Percentiles rank a stretch among this genome's conserved stretches.
These are phyloP conservation scores for Galerina sulciceps DNA, from an alignment of 768 basidiomycete species.

Conservation along the genomic window DNA sequence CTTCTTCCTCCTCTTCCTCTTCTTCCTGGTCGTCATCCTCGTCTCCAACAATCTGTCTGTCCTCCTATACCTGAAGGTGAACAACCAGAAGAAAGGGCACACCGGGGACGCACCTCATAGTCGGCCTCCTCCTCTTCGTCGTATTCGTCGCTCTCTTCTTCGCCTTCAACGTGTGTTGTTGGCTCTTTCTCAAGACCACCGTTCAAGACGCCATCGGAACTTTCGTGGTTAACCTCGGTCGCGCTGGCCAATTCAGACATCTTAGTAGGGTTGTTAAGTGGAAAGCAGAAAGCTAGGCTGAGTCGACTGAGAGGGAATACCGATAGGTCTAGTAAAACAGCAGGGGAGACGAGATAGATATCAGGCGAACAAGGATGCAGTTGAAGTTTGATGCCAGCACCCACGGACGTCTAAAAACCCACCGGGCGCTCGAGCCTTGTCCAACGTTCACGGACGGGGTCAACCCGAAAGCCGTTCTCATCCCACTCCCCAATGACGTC, in stretches of 20 bases:
- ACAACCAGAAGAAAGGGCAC: not conserved
- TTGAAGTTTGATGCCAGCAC: constrained; percentile 10
- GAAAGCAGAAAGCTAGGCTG: not conserved
- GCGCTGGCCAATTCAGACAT: constrained; percentile 5
- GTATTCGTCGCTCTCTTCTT: constrained; percentile 33
- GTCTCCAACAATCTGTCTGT: constrained; percentile 22
- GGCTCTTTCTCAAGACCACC: constrained; percentile 1
- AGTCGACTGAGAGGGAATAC: not conserved
- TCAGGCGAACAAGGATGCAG: not conserved
- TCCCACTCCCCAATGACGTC: constrained; percentile 12
- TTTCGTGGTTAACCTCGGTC: not conserved
- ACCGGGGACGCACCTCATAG: constrained; percentile 22
- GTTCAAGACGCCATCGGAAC: not conserved
- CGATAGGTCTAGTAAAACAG: not conserved
- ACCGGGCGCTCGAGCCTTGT: constrained; percentile 23
- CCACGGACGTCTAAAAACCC: constrained; percentile 15
- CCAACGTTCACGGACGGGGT: constrained; percentile 16
- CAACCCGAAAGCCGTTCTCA: constrained; percentile 23
- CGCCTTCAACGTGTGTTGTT: constrained; percentile 20
- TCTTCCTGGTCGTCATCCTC: constrained; percentile 30
- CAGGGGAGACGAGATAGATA: not conserved
- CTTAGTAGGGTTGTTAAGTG: not conserved
- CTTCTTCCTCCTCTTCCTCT: constrained; percentile 24
- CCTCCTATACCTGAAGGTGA: constrained; percentile 19
- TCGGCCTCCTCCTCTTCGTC: constrained; percentile 28